Conservation (phyloP, 108 stramenopile genomes). For the Cyclotella cryptica region DNA sequence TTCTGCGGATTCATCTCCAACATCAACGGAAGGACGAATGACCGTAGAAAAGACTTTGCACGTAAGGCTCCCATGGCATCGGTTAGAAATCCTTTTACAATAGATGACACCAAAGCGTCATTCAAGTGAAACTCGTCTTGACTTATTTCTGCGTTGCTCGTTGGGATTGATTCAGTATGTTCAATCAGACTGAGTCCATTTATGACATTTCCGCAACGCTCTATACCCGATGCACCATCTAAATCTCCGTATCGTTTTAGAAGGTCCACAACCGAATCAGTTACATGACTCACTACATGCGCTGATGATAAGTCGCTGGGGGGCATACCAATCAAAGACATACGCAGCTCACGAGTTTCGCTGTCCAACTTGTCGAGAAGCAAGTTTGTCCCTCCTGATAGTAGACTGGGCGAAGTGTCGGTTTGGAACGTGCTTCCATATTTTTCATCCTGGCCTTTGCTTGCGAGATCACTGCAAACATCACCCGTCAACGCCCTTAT, state of each 20-base stretch:
- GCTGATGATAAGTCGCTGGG: slow-evolving; percentile 35
- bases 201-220: slow-evolving; percentile 41
- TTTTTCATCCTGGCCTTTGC: neutral
- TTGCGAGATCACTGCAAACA: neutral
- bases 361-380: slow-evolving; percentile 29
- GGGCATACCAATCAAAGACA: slow-evolving; percentile 32
- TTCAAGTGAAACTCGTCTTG: slow-evolving; percentile 28
- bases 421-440: neutral
- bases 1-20: slow-evolving; percentile 33
- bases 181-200: neutral
- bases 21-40: slow-evolving; percentile 45
- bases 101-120: slow-evolving; percentile 32
- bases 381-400: neutral
- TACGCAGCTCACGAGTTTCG: slow-evolving; percentile 24
- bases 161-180: neutral
- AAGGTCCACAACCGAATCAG: slow-evolving; percentile 21
- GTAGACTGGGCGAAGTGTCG: no score
- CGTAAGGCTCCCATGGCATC: slow-evolving; percentile 43
- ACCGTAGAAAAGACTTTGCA: slow-evolving; percentile 40
- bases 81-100: slow-evolving; percentile 29
- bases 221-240: slow-evolving; percentile 38
- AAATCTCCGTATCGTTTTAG: slow-evolving; percentile 39
- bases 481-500: neutral
- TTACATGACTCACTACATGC: slow-evolving; percentile 29
- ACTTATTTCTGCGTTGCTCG: neutral